phyloP scores from a whole-genome alignment of 2,329 filamentous ascomycete genomes.

The Fusarium sambucinum region DNA sequence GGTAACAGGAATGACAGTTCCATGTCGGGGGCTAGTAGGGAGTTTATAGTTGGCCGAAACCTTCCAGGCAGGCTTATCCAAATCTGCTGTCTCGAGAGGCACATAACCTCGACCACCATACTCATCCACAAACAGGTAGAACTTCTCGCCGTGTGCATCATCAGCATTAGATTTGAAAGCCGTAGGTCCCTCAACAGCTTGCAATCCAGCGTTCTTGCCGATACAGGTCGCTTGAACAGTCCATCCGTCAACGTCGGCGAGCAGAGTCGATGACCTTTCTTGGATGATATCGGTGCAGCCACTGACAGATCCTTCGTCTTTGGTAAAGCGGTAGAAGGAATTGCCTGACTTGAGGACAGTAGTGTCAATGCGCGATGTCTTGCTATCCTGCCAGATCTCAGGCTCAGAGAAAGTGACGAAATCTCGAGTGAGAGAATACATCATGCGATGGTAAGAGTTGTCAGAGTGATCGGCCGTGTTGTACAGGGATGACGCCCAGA shows the following conservation, averaged over 20 bases:
- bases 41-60: slow-evolving; percentile 60
- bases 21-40: slow-evolving; percentile 64
- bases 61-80: slow-evolving; percentile 62
- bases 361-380: slow-evolving; percentile 64
- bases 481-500: slow-evolving; percentile 62
- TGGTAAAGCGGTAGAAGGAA: slow-evolving; percentile 66
- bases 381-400: slow-evolving; percentile 64
- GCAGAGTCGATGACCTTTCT: slow-evolving; percentile 59
- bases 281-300: slow-evolving; percentile 68
- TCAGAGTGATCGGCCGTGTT: slow-evolving; percentile 57
- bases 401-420: slow-evolving; percentile 63
- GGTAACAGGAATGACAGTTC: slow-evolving; percentile 65
- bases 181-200: slow-evolving; percentile 64
- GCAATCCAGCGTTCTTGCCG: slow-evolving; percentile 61
- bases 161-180: slow-evolving; percentile 63
- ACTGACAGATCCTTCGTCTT: slow-evolving; percentile 64
- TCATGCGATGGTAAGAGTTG: slow-evolving; percentile 64
- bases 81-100: slow-evolving; percentile 63
- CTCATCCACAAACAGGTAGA: slow-evolving; percentile 68
- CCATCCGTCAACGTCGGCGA: slow-evolving; percentile 58
- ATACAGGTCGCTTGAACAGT: slow-evolving; percentile 61
- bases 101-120: slow-evolving; percentile 65
- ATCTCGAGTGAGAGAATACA: slow-evolving; percentile 63
- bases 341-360: slow-evolving; percentile 60
- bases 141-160: slow-evolving; percentile 65